Conservation (phyloP, 352 stramenopile species). For the Phytophthora constricta region DNA sequence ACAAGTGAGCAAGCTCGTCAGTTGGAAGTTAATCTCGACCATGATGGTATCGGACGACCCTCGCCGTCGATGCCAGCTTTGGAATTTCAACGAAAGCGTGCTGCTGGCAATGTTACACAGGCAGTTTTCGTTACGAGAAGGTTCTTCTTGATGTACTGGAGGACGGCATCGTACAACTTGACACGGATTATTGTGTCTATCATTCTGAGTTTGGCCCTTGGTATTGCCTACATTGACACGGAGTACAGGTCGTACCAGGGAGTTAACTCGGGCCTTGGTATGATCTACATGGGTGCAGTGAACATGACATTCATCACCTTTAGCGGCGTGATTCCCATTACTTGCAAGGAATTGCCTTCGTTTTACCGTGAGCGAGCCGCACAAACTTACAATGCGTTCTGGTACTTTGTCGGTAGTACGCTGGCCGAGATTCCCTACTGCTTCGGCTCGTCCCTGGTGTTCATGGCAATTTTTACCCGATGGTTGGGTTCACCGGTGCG, state of each 20-base stretch:
- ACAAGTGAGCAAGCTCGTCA: slow-evolving; percentile 10
- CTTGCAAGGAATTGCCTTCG: slow-evolving; percentile 72
- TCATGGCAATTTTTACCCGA: slow-evolving; percentile 60
- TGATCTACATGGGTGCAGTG: slow-evolving; percentile 75
- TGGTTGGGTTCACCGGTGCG: slow-evolving; percentile 44
- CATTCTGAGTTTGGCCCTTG: slow-evolving; percentile 14
- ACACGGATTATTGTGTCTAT: slow-evolving; percentile 45
- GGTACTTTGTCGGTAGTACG: slow-evolving; percentile 75
- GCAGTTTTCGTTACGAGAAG: slow-evolving; percentile 49
- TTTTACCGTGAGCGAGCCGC: slow-evolving; percentile 75
- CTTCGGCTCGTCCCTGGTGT: slow-evolving; percentile 53
- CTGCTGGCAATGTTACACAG: slow-evolving; percentile 25
- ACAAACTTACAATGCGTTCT: slow-evolving; percentile 78
- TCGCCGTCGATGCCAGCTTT: slow-evolving; percentile 3
- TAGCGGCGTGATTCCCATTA: slow-evolving; percentile 62
- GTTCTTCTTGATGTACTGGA: slow-evolving; percentile 79
- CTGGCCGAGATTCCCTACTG: slow-evolving; percentile 86
- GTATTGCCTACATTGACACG: slow-evolving; percentile 20
- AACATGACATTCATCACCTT: slow-evolving; percentile 79
- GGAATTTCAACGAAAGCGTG: slow-evolving; percentile 34
- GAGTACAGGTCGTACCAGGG: slow-evolving; percentile 41
- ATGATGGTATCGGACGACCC: slow-evolving; percentile 20
- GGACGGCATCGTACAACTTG: slow-evolving; percentile 80
- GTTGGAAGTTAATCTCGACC: slow-evolving; percentile 11
- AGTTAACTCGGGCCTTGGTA: slow-evolving; percentile 53